These are phyloP conservation scores for Pseudovirgaria hyperparasitica DNA, from an alignment of 2,329 filamentous ascomycete genomes.

Conservation along the genomic window DNA sequence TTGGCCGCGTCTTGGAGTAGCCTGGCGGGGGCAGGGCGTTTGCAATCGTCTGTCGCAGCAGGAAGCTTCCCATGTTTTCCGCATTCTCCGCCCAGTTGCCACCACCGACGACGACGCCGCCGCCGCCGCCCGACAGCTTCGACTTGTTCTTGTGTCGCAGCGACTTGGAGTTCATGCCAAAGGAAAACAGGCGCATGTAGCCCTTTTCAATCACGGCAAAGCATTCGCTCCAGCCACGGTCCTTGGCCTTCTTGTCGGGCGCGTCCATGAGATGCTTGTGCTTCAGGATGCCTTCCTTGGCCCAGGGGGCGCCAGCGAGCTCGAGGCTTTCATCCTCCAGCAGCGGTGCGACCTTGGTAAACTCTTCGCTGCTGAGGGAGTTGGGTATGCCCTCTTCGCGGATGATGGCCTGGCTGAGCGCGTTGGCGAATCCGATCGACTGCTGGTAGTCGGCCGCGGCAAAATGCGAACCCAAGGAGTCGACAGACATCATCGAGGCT, in stretches of 20 bases:
- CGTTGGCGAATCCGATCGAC: constrained; percentile 94
- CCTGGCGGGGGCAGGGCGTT: constrained; percentile 81
- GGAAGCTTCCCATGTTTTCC: constrained; percentile 75
- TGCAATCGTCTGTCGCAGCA: constrained; percentile 81
- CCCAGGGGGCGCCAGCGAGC: constrained; percentile 89
- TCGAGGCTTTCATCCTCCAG: constrained; percentile 89
- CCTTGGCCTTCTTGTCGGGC: constrained; percentile 81
- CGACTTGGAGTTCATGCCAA: constrained; percentile 65
- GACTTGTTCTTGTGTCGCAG: constrained; percentile 52
- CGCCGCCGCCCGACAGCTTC: constrained; percentile 44
- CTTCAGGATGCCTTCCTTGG: constrained; percentile 90
- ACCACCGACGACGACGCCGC: constrained; percentile 68
- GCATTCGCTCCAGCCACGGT: constrained; percentile 86
- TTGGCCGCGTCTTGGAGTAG: constrained; percentile 77
- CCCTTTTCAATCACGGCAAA: constrained; percentile 96
- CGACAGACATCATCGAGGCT: constrained; percentile 82
- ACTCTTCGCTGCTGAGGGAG: constrained; percentile 42
- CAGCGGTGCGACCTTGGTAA: constrained; percentile 48
- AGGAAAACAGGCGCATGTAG: constrained; percentile 87
- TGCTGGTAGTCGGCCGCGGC: constrained; percentile 78
- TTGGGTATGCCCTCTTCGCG: constrained; percentile 62
- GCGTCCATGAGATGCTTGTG: constrained; percentile 95
- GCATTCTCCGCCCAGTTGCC: constrained; percentile 98
- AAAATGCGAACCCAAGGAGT: constrained; percentile 71
- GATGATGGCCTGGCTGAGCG: constrained; percentile 90